phyloP scores from a whole-genome alignment of 140 eudicot genomes.

The Oenanthe javanica region DNA sequence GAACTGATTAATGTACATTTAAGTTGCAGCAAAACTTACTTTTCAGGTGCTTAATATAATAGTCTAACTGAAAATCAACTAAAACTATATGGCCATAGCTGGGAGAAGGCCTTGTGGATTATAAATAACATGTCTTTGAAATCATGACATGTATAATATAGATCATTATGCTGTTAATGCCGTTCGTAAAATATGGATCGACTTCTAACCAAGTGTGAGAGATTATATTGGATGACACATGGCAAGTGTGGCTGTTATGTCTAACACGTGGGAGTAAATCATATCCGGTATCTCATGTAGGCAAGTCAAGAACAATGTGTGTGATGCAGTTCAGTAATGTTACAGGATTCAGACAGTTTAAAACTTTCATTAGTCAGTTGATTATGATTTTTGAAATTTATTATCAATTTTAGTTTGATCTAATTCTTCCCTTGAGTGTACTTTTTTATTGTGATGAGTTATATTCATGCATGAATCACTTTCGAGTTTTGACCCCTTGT shows the following conservation, averaged over 20 bases:
- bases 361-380: not conserved
- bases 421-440: slow-evolving; percentile 1
- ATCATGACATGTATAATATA: not conserved
- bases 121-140: not conserved
- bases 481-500: not conserved
- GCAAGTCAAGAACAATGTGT: not conserved
- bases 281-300: not conserved
- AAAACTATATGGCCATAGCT: not conserved
- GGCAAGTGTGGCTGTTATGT: not conserved
- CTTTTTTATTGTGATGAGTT: not conserved
- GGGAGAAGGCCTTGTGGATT: not conserved
- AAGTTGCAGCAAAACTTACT: not conserved
- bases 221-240: not conserved
- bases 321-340: not conserved
- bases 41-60: not conserved
- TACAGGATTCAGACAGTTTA: not conserved
- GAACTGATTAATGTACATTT: not conserved
- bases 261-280: not conserved
- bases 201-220: not conserved
- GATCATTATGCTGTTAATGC: not conserved
- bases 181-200: not conserved
- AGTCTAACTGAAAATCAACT: not conserved
- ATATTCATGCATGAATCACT: not conserved
- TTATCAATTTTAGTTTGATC: not conserved
- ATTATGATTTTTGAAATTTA: too few species aligned